Evolutionary conservation across 106 monocot genomes (phyloP), one percentile per base, ranked within the genome.

Genomic region (Cymbidium sinense): DNA sequence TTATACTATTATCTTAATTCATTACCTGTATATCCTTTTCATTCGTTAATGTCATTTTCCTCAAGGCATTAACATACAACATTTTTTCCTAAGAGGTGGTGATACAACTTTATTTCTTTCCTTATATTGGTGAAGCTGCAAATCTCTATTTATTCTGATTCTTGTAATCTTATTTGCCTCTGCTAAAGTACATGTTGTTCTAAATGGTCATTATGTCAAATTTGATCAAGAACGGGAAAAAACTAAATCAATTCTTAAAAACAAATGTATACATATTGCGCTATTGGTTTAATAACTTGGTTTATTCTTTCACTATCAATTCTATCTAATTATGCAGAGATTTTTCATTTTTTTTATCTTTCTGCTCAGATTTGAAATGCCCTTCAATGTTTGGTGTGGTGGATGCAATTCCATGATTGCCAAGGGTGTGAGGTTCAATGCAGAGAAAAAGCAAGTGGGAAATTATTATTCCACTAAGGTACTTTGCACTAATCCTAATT

Each of bases 401-500:
- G 98, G 98, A 80, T 99, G 98, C 87, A 94, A 99, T 72, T 88
- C 91, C 12, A 99, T 99, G 98, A 99, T 99, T 81, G 98, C 92
- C 52, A 99, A 99, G 85, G 98, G 94, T 83, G 98, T 99, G n/a
- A 85, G 98, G 70, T 99, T 99, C 81, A 94, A 99, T 86, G 98
- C 98, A 29, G 98, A 99, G 81, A 99, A 99, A 70, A 99, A 99
- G 79, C 98, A 99, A 99, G 98, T 94, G 47, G 98, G 98, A 47
- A 99, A 94, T 80, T 99, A 99, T 81, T 99, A 99, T 82, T 99
- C 98, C 41, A 99, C 98, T 37, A 99, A 94, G 92, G 96, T 98
- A 88, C 30, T 43, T 62, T 78, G 30, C 15, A 9, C 29, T 75
- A 23, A 37, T 43, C 6, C 3, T 31, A 50, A 50, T 4, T 58